Evolutionary conservation across 2,329 filamentous ascomycete genomes (phyloP), one percentile per base, ranked within the genome.

Genomic region (Passalora sequoiae): DNA sequence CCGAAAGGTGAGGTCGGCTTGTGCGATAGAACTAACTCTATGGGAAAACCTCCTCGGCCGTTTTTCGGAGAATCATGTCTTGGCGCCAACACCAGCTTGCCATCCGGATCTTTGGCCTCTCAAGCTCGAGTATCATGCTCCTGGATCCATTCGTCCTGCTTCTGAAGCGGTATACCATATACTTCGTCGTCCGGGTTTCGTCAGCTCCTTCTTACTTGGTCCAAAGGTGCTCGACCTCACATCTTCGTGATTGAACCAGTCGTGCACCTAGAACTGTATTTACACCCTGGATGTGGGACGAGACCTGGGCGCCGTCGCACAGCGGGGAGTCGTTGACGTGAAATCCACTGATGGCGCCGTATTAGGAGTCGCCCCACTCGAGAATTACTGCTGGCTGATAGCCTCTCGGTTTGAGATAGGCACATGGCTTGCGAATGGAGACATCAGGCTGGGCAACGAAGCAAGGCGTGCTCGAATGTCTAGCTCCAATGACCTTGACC

Each of bases 221-320:
- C 28, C 6, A n/a, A 15, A 30, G n/a, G 12, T 6, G 28, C 2
- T 30, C 16, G 28, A n/a, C 6, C 28, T 30, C 12, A 30, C 28
- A 30, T 3, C 3, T 15, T 30, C 28, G 28, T 30, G 28, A 30
- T 30, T 30, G 28, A 30, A 30, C 68, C 68, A 71, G 44, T 70
- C 68, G 42, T 72, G 69, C 0, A 65, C 65, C 43, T 72, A 68
- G 40, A 73, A 72, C 49, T 74, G 70, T n/a, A 73, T 35, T 35
- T 7, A 35, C 31, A 12, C 31, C 31, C 16, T 17, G 15, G 12
- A 35, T 17, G 15, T 17, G 20, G 15, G 31, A 35, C 7, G 31
- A 35, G 2, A 35, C 31, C 19, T 35, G 31, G n/a, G 31, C 31
- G 12, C 31, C 31, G 19, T 35, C 31, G 2, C 6, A 7, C 6